A percentile compares a stretch with the other conserved stretches of the same genome.
Conservation (phyloP, 2,329 filamentous ascomycete species). For the Colletotrichum noveboracense region DNA sequence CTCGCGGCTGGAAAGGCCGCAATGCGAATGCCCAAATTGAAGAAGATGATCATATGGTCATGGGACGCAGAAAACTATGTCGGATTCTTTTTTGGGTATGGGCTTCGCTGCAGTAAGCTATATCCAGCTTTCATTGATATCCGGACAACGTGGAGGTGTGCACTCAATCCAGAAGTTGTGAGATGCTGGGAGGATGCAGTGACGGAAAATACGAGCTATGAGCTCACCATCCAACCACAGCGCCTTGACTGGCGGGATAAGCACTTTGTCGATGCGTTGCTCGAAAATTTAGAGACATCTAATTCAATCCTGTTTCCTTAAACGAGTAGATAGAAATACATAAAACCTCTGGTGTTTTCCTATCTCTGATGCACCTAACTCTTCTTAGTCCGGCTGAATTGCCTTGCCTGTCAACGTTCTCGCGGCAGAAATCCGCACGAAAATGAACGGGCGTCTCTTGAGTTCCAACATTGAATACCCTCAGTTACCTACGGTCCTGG, state of each 20-base stretch:
- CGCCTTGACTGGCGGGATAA: neutral
- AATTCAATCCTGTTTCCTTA: neutral
- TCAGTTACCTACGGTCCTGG: neutral
- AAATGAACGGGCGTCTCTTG: neutral
- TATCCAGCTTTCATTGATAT: neutral
- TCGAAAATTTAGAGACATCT: neutral
- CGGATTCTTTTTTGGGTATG: neutral
- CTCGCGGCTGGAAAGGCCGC: neutral
- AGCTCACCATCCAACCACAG: neutral
- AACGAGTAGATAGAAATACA: neutral
- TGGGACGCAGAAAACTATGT: neutral
- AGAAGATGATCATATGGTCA: neutral
- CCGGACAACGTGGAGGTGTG: neutral
- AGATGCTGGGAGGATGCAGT: neutral
- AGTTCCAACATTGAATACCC: neutral
- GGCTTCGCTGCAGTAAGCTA: neutral
- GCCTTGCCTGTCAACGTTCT: neutral
- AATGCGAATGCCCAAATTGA: neutral
- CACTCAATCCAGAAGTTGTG: neutral
- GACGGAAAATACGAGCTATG: neutral
- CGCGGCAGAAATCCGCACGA: neutral
- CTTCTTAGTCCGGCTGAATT: accelerated
- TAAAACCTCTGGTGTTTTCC: neutral
- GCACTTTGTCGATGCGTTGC: neutral
- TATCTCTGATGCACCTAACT: neutral